Evolutionary conservation across 345 rosid species (phyloP), one percentile per base, ranked within the genome.

Genomic region (Laguncularia racemosa): DNA sequence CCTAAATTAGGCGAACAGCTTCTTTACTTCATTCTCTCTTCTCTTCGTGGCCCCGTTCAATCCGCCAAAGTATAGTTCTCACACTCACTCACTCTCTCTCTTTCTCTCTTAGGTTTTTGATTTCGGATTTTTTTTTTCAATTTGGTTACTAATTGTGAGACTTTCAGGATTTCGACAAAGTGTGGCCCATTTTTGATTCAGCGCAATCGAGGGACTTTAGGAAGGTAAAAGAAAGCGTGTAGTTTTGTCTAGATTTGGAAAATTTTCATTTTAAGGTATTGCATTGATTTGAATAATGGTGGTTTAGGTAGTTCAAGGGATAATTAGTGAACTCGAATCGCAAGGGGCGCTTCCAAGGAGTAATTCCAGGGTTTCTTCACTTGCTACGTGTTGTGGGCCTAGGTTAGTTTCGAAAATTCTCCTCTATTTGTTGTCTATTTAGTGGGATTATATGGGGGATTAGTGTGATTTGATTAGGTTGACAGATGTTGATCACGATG

Each of bases 121-220:
- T 19, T 28, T 55, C 21, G 46, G 18, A 55, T 28, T n/a, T 28
- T 60, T 28, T 60, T 15, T 58, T 21, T 54, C 5, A 44, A 15
- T 66, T 44, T 60, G 33, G 23, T 60, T 43, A 53, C 60, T 57
- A 60, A 53, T 47, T 8, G 58, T 28, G 58, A 65, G 85, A 78
- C 77, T 87, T 69, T 61, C 81, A 93, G 97, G 97, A 93, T 87
- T 93, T 93, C 70, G 97, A 93, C 58, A 87, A 81, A 79, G 96
- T 93, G 20, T 93, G 97, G 99, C 99, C 99, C 64, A 89, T 93
- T 87, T 93, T 93, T 60, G 99, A 93, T 83, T 93, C 99, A 3
- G 96, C 95, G 45, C 97, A 93, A 69, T 93, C 97, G 52, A 96
- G 97, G 20, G 99, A 89, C 76, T 93, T 93, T 58, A 87, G 97